A percentile compares a stretch with the other conserved stretches of the same genome.
Conservation (phyloP, 1,139 yeast genomes). For the Candida buenavistaensis region DNA sequence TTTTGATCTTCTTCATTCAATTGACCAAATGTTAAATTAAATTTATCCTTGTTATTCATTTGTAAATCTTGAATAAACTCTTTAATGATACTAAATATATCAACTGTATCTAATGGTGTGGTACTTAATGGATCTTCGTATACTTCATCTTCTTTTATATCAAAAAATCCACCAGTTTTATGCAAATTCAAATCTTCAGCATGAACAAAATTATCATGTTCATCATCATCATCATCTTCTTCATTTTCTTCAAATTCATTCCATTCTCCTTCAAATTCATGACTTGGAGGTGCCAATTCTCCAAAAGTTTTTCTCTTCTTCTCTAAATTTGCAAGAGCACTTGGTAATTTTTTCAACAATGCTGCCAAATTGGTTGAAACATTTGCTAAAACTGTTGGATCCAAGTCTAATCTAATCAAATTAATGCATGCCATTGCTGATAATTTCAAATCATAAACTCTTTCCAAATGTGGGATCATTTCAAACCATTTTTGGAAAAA, state of each 20-base stretch:
- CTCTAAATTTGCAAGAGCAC: slow-evolving; percentile 65
- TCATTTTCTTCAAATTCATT: slow-evolving; percentile 17
- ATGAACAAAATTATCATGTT: slow-evolving; percentile 22
- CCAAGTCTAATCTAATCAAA: slow-evolving; percentile 31
- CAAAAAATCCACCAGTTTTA: slow-evolving; percentile 38
- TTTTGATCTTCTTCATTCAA: slow-evolving; percentile 14
- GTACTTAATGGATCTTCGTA: slow-evolving; percentile 81
- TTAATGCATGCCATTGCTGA: slow-evolving; percentile 67
- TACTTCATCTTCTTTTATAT: slow-evolving; percentile 54
- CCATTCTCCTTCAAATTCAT: slow-evolving; percentile 22
- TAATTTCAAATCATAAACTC: slow-evolving; percentile 83
- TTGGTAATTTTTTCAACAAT: slow-evolving; percentile 59
- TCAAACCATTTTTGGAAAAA: slow-evolving; percentile 74
- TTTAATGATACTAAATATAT: slow-evolving; percentile 38
- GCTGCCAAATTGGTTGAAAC: slow-evolving; percentile 15
- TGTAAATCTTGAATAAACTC: slow-evolving; percentile 13
- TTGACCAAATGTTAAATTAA: slow-evolving; percentile 17
- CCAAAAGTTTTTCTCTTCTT: slow-evolving; percentile 53
- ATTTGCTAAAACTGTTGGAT: slow-evolving; percentile 15
- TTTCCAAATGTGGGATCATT: slow-evolving; percentile 52
- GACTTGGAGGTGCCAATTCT: slow-evolving; percentile 30
- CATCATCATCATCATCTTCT: slow-evolving; percentile 44
- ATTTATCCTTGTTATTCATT: slow-evolving; percentile 15
- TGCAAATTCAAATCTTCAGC: slow-evolving; percentile 32
- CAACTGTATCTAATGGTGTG: slow-evolving; percentile 72